Conservation (phyloP, 441 rosid species). For the Pelargonium cotyledonis region DNA sequence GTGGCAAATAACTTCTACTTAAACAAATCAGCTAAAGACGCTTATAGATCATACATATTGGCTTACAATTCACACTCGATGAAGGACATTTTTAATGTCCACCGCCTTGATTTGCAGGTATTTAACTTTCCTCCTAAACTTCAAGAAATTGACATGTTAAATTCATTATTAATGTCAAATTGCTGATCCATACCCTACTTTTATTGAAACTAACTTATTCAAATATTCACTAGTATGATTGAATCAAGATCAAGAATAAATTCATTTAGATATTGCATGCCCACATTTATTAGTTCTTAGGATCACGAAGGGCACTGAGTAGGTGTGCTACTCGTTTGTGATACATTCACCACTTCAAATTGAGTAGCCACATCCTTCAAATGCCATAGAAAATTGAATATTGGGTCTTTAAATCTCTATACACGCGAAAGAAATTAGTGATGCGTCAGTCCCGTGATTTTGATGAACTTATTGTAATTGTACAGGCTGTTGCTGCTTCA, state of each 20-base stretch:
- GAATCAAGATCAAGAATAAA: too few species aligned
- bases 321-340: too few species aligned
- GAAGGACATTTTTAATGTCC: conserved; percentile 94
- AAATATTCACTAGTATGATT: too few species aligned
- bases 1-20: conserved; percentile 63
- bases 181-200: background rate
- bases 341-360: too few species aligned
- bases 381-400: too few species aligned
- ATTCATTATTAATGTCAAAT: background rate
- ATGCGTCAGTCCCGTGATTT: background rate
- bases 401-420: background rate
- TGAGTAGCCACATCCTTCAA: too few species aligned
- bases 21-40: conserved; percentile 88
- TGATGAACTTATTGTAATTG: conserved; percentile 2
- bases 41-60: conserved; percentile 79
- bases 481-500: conserved; percentile 85
- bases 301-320: too few species aligned
- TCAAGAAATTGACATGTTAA: background rate
- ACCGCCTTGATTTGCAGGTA: conserved; percentile 90
- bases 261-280: too few species aligned
- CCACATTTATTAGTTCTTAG: too few species aligned
- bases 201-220: too few species aligned
- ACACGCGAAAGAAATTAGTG: too few species aligned
- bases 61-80: conserved; percentile 92
- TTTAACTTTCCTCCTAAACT: background rate